These are phyloP conservation scores for Sonneratia caseolaris DNA, from an alignment of 345 rosid species.

Conservation along the genomic window DNA sequence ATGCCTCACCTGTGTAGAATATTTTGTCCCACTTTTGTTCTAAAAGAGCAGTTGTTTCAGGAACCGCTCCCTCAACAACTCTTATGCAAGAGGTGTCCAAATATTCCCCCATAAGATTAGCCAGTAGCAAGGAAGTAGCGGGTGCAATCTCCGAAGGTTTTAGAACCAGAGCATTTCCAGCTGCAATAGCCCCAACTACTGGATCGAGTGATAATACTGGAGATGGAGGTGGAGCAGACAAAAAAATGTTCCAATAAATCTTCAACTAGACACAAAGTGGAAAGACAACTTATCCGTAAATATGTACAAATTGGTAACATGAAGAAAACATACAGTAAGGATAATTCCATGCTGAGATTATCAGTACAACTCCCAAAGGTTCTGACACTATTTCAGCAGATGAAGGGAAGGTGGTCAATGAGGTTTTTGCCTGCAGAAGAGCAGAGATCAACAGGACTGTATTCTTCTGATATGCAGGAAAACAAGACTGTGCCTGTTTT, in stretches of 20 bases:
- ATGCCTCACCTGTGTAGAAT: slow-evolving; percentile 66
- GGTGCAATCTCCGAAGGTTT: slow-evolving; percentile 95
- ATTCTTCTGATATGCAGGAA: slow-evolving; percentile 8
- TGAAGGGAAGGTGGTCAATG: slow-evolving; percentile 71
- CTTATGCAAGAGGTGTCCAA: slow-evolving; percentile 56
- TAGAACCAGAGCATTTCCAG: slow-evolving; percentile 79
- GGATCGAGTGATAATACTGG: slow-evolving; percentile 90
- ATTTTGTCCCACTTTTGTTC: slow-evolving; percentile 99
- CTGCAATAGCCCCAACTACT: slow-evolving; percentile 84
- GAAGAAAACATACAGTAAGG: slow-evolving; percentile 58
- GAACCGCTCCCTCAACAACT: slow-evolving; percentile 76
- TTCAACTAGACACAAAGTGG: neutral
- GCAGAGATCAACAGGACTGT: neutral
- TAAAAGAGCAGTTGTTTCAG: slow-evolving; percentile 62
- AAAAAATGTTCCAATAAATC: neutral
- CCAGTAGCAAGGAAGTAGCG: slow-evolving; percentile 60
- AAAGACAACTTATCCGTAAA: neutral
- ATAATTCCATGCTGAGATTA: slow-evolving; percentile 95
- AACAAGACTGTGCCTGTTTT: neutral
- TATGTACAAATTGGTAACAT: neutral
- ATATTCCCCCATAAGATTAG: slow-evolving; percentile 48
- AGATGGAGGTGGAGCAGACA: slow-evolving; percentile 9
- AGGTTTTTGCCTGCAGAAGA: slow-evolving; percentile 59
- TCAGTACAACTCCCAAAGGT: slow-evolving; percentile 80
- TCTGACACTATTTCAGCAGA: slow-evolving; percentile 86